A percentile compares a stretch with the other conserved stretches of the same genome.
These are phyloP conservation scores for Clarireedia homoeocarpa DNA, from an alignment of 2,329 filamentous ascomycete species.

Conservation along the genomic window DNA sequence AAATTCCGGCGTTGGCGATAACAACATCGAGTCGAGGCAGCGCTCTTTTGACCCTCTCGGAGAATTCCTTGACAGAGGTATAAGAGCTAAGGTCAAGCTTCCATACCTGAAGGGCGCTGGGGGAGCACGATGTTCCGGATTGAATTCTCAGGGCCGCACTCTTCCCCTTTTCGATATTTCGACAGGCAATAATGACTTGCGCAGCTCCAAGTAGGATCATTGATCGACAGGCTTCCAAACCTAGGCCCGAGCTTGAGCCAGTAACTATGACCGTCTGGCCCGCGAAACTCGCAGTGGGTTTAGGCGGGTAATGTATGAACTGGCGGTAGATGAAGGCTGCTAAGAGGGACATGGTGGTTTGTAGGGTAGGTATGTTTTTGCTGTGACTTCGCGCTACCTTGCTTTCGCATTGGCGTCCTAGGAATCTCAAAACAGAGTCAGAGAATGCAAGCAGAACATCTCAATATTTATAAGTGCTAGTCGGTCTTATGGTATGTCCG, in stretches of 20 bases:
- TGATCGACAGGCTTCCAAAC: constrained; percentile 35
- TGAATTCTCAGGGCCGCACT: constrained; percentile 14
- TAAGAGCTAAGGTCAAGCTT: constrained; percentile 13
- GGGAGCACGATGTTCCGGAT: background rate
- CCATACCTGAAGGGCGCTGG: constrained; percentile 12
- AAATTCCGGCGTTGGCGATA: constrained; percentile 12
- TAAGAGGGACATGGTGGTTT: background rate
- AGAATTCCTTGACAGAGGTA: constrained; percentile 12
- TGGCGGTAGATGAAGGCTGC: background rate
- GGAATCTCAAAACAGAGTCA: no score
- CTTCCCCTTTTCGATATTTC: constrained; percentile 15
- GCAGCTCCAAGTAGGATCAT: constrained; percentile 24
- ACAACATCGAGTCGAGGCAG: constrained; percentile 12
- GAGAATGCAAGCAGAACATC: no score
- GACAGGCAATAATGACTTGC: constrained; percentile 25
- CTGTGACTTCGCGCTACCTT: no score
- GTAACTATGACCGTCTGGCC: constrained; percentile 37
- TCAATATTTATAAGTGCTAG: no score
- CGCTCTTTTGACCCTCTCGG: constrained; percentile 1
- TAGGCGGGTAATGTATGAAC: background rate
- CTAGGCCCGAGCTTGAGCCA: constrained; percentile 42
- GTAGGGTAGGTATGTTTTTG: background rate
- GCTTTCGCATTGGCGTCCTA: no score
- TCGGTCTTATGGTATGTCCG: no score
- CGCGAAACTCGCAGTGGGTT: constrained; percentile 7